These are phyloP conservation scores for Calvatia gigantea DNA, from an alignment of 768 basidiomycete species.

Conservation along the genomic window DNA sequence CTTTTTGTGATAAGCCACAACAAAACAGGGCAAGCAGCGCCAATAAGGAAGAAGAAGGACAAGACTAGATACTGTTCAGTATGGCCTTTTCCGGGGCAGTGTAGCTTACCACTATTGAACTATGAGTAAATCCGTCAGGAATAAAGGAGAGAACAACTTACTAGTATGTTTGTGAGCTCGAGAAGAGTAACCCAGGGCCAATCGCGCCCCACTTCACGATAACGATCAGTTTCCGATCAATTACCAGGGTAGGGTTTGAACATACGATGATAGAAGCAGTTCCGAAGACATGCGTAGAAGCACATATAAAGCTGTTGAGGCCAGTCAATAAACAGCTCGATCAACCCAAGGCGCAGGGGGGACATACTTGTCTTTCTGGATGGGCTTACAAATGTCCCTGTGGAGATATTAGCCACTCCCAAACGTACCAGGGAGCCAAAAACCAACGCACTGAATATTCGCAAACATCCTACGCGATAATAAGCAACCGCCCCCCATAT, in stretches of 20 bases:
- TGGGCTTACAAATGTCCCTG: conserved; percentile 43
- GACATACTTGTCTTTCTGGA: conserved; percentile 41
- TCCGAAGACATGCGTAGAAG: conserved; percentile 47
- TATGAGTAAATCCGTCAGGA: neutral
- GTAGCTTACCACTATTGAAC: conserved; percentile 18
- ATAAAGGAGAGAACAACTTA: conserved; percentile 25
- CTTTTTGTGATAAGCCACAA: conserved; percentile 59
- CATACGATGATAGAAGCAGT: conserved; percentile 58
- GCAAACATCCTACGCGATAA: conserved; percentile 53
- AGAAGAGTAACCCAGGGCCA: conserved; percentile 59
- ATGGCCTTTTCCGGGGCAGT: neutral
- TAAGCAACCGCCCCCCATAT: neutral
- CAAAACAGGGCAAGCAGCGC: conserved; percentile 60
- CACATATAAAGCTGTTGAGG: conserved; percentile 46
- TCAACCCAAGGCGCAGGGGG: neutral
- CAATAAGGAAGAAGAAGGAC: conserved; percentile 70
- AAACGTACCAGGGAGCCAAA: neutral
- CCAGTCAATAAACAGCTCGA: conserved; percentile 2
- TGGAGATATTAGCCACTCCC: neutral
- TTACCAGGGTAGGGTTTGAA: conserved; percentile 7
- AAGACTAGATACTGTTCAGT: conserved; percentile 34
- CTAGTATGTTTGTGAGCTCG: conserved; percentile 56
- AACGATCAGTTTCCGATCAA: neutral
- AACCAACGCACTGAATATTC: conserved; percentile 44
- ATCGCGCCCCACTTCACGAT: conserved; percentile 59